phyloP scores from a whole-genome alignment of 139 green algal species.

The Coccomyxa sp. region DNA sequence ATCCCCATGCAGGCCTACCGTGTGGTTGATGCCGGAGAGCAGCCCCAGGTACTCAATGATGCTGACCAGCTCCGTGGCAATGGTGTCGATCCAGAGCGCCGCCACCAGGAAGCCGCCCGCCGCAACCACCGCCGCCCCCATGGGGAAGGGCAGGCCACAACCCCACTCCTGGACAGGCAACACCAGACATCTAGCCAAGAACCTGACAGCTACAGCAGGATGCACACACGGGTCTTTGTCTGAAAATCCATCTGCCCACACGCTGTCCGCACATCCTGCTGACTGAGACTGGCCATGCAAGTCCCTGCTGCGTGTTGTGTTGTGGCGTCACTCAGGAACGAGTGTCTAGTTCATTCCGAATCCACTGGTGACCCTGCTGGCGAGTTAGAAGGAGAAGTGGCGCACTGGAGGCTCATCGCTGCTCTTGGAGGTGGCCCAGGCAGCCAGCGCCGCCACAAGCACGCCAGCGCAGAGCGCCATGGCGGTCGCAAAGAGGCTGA shows the following conservation, averaged over 20 bases:
- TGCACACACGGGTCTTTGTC: too few relatives aligned
- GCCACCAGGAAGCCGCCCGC: slow-evolving; percentile 70
- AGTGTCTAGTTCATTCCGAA: too few relatives aligned
- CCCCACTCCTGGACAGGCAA: slow-evolving; percentile 24
- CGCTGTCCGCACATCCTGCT: slow-evolving; percentile 14
- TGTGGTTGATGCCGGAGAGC: slow-evolving; percentile 38
- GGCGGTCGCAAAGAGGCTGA: neutral
- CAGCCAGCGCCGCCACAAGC: too few relatives aligned
- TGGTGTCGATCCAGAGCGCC: slow-evolving; percentile 75
- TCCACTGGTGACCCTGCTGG: too few relatives aligned
- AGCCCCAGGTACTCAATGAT: slow-evolving; percentile 60
- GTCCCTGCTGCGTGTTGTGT: too few relatives aligned
- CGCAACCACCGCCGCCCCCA: slow-evolving; percentile 50
- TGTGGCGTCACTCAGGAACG: too few relatives aligned
- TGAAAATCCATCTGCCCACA: too few relatives aligned
- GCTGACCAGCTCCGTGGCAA: slow-evolving; percentile 63
- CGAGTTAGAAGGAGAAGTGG: too few relatives aligned
- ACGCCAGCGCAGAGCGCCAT: slow-evolving; percentile 5
- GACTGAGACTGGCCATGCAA: too few relatives aligned
- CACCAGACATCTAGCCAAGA: too few relatives aligned
- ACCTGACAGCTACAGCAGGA: too few relatives aligned
- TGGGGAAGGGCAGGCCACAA: slow-evolving; percentile 18
- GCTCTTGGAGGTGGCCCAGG: neutral
- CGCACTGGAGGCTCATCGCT: too few relatives aligned
- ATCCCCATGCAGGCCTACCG: slow-evolving; percentile 14